Evolutionary conservation across 2,329 filamentous ascomycete genomes (phyloP), one percentile per base, ranked within the genome.

Genomic region (Sarocladiaceae sp.): DNA sequence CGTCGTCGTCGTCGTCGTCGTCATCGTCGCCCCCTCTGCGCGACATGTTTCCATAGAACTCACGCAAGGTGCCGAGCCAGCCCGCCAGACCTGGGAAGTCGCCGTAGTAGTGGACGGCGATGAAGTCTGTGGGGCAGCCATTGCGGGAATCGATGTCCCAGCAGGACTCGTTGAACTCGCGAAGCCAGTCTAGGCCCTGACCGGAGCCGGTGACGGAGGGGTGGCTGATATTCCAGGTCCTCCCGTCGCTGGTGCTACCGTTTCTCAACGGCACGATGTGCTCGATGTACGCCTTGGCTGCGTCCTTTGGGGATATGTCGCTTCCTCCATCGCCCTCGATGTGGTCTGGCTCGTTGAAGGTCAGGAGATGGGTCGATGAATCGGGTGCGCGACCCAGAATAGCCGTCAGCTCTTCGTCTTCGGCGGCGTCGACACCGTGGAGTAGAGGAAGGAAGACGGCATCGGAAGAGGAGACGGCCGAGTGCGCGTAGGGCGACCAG

Each of bases 311-410:
- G 1, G 55, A 57, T 35, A 69, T 65, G 7, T 55, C 48, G 43
- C 64, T 67, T 18, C 66, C 66, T 9, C 66, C 66, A 0, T 63
- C 61, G 6, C 58, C 57, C 2, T 58, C 65, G 5, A 58, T 59
- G 1, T 65, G 65, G 44, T 69, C 66, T 1, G 66, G 66, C 45
- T 69, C 66, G 47, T 69, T 69, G 45, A 69, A 69, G 0, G 57
- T 57, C 16, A 69, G 56, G 3, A 69, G 53, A 35, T 66, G 63
- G 1, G 58, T 66, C 1, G 66, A 66, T 2, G 61, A 59, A 3
- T 48, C 48, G 0, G 64, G 58, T 1, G 67, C 52, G 1, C 33
- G 34, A 37, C 50, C 45, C 6, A 68, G 53, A 2, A 53, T 53
- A 2, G 51, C 43, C 15, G 47, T 44, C 2, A 65, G 54, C 3